Evolutionary conservation across 169 alveolate genomes (phyloP), one percentile per base, ranked within the genome.

Genomic region (Neospora caninum): DNA sequence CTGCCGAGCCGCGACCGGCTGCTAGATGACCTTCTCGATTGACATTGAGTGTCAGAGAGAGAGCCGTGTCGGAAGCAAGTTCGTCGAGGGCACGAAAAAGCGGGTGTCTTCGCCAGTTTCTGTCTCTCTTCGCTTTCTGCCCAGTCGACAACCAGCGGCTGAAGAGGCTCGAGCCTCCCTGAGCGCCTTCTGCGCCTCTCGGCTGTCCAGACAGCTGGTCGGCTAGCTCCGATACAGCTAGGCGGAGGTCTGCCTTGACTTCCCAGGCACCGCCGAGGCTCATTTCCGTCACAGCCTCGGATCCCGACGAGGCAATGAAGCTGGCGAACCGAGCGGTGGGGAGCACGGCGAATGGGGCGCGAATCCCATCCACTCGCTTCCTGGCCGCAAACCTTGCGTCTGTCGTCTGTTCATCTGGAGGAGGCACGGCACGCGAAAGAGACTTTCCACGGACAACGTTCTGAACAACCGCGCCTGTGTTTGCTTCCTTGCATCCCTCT

Each of bases 251-350:
- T 27, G 25, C 39, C 84, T 36, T 27, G 49, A 73, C 39, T 6
- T 73, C 43, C 84, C 84, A 73, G 43, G 10, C 84, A 43, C 84
- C 84, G 2, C 25, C 84, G 27, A 73, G 84, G 43, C 84, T 73
- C 42, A 13, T n/a, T n/a, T 73, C 84, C n/a, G 73, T 64, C 34
- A 64, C 73, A 27, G 31, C 34, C 58, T 49, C 58, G n/a, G 73
- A 64, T 1, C n/a, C 31, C 25, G 73, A 64, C 16, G 73, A 64
- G 7, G 73, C 73, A 27, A 64, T 64, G 73, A 64, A 64, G 73
- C 73, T 22, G 31, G 73, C 58, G 13, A 49, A 13, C 58, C 58
- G 58, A 4, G 31, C 16, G 73, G 34, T 6, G 20, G 73, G 73
- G 20, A 64, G 20, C 73, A 27, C 16, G 31, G 73, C 1, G 73